These are phyloP conservation scores for Populus nigra DNA, from an alignment of 345 rosid species.

Conservation along the genomic window DNA sequence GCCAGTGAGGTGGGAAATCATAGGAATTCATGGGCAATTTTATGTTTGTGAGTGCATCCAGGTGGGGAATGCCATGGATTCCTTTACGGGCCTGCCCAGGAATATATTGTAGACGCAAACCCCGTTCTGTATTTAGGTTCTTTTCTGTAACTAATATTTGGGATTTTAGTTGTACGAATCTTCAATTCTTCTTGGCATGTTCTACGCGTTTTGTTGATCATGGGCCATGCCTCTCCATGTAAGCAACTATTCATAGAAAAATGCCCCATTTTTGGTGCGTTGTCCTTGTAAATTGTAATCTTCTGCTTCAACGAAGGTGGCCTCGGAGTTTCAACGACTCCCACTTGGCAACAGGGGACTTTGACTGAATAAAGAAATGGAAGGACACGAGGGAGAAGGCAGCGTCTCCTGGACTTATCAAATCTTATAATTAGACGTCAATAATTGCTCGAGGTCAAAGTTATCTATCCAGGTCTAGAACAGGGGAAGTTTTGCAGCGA, in stretches of 20 bases:
- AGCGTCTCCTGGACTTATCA: too few relatives aligned
- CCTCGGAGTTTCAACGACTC: background rate
- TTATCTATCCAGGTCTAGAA: too few relatives aligned
- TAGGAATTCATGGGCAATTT: background rate
- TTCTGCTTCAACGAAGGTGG: background rate
- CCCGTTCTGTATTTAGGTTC: background rate
- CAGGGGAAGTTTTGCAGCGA: too few relatives aligned
- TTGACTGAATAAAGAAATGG: background rate
- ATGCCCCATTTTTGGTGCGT: background rate
- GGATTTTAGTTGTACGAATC: background rate
- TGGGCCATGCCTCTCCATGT: background rate
- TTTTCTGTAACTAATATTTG: conserved; percentile 3
- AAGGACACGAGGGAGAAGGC: background rate
- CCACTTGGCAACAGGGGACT: background rate
- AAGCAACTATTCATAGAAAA: background rate
- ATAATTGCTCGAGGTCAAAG: too few relatives aligned
- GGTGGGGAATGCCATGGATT: background rate
- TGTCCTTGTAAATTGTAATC: background rate
- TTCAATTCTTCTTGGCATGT: background rate
- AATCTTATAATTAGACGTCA: too few relatives aligned
- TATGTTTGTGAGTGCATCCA: background rate
- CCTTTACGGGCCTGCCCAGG: background rate
- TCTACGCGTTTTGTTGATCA: background rate
- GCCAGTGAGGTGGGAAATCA: background rate
- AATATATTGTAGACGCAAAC: background rate